Base-by-base conservation (phyloP, 306 rosid genomes). In the Acacia acuminata region DNA sequence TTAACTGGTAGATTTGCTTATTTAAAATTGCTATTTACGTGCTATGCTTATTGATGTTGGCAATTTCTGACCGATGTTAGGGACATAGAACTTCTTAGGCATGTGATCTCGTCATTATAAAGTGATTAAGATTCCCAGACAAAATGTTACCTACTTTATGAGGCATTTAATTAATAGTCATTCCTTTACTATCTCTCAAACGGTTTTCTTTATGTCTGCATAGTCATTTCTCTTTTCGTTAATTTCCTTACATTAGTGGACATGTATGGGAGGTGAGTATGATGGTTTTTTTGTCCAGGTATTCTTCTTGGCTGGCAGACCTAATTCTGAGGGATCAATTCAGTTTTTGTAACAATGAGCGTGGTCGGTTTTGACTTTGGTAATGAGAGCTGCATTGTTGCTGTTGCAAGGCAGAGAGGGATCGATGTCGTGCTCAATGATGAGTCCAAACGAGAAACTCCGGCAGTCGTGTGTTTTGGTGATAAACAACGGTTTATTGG, bases 321-420 rank as follows among this genome's bases (percentile, higher is more conserved):
- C 69, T 16, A 36, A 51, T 11, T 34, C 34, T 10, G n/a, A 55
- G 19, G n/a, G 45, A 24, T 58, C 30, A 44, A 73, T 40, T 77
- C 72, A 55, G 40, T 60, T 61, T 60, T 30, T 32, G 77, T 82
- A 48, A 91, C 88, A 73, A 96, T 96, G 99, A 96, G 99, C 32
- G 97, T 96, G 73, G 99, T 96, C 3, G 99, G 99, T 50, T 96
- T 96, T 87, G 99, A 96, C 87, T 86, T 96, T 11, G 99, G 99
- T 60, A 96, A 94, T 10, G 99, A 96, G 88, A 96, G 96, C 83
- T 83, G 99, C 90, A 91, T 96, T 79, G 97, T 96, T 34, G 99
- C 98, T 6, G 98, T 94, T 58, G 99, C 97, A 7, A 92, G 97
- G 86, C 99, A 94, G 82, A 90, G 98, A 42, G 99, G 98, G 60